Base-by-base conservation (phyloP, 768 basidiomycete genomes). In the Coprinopsis cinerea region DNA sequence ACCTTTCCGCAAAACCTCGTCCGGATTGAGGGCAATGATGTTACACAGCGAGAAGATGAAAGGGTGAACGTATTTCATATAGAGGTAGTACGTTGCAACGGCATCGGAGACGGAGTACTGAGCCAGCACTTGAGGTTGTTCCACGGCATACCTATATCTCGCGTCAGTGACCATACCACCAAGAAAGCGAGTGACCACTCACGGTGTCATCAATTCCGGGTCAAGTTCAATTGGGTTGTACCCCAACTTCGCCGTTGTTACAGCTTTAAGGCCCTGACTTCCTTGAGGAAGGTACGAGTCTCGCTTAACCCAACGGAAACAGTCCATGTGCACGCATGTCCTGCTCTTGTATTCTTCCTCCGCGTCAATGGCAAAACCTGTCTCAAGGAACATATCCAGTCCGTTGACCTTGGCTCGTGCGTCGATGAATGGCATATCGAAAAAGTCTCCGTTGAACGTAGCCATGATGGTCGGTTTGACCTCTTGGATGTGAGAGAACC, bases 21-120 rank as follows among this genome's bases (percentile, higher is more conserved):
- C 96, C 2, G 96, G 93, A 59, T 85, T 85, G 47, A 99, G 77
- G 10, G 96, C 95, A 57, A 99, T 98, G 66, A 98, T 99, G 74
- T 96, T 99, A 68, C 96, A 98, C 30, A 99, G 70, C 7, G 96
- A 98, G 72, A 99, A 99, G 54, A 99, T 91, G 77, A 99, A 99
- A 0, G 96, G 96, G 61, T 98, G 94, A 9, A 99, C 94, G 59
- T 99, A 99, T 93, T 98, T 99, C 96, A 98, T 99, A 70, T 99
- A 98, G 28, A 99, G 78, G 66, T 98, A 98, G 65, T 99, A 98
- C 1, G 96, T 99, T n/a, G 96, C 95, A 9, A 98, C 96, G 0
- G 96, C 96, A 76, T 99, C 96, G 65, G 96, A 99, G 23, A 99
- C 96, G 58, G 96, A 98, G 67, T 99, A 99, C 61, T 94, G 91